Conservation (phyloP, 306 rosid genomes). For the Ormosia emarginata region DNA sequence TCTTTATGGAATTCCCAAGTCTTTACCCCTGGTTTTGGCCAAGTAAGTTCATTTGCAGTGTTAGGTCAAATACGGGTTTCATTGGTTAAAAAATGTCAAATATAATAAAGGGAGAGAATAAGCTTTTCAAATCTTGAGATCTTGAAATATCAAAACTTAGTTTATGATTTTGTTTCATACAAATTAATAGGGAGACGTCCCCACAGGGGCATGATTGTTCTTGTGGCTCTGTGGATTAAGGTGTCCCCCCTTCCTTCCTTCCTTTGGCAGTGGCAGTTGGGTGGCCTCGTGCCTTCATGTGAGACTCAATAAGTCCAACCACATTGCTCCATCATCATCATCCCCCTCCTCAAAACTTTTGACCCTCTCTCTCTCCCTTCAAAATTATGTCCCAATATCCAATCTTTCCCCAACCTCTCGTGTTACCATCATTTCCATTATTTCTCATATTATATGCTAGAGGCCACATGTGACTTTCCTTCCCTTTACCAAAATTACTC, state of each 20-base stretch:
- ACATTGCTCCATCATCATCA: conserved; percentile 39
- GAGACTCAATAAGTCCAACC: conserved; percentile 47
- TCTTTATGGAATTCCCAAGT: neutral
- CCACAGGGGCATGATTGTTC: conserved; percentile 1
- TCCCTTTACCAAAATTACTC: conserved; percentile 28
- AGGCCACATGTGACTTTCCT: conserved; percentile 34
- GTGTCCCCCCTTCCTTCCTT: neutral
- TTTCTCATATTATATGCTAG: conserved; percentile 31
- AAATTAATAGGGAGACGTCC: neutral
- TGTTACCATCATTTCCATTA: conserved; percentile 39
- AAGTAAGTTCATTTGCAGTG: neutral
- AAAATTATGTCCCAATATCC: conserved; percentile 17
- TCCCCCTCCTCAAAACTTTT: conserved; percentile 22
- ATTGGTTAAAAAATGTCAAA: neutral
- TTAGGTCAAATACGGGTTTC: neutral
- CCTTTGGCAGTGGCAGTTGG: conserved; percentile 38
- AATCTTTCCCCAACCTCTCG: conserved; percentile 23
- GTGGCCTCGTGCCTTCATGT: conserved; percentile 73
- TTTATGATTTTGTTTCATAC: neutral
- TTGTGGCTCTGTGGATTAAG: neutral
- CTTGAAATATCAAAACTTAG: neutral
- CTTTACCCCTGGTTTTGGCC: neutral
- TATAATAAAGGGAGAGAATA: neutral
- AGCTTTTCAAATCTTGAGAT: neutral
- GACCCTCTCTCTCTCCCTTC: neutral